These are phyloP conservation scores for Bipolaris victoriae DNA, from an alignment of 2,329 filamentous ascomycete genomes.

Conservation along the genomic window DNA sequence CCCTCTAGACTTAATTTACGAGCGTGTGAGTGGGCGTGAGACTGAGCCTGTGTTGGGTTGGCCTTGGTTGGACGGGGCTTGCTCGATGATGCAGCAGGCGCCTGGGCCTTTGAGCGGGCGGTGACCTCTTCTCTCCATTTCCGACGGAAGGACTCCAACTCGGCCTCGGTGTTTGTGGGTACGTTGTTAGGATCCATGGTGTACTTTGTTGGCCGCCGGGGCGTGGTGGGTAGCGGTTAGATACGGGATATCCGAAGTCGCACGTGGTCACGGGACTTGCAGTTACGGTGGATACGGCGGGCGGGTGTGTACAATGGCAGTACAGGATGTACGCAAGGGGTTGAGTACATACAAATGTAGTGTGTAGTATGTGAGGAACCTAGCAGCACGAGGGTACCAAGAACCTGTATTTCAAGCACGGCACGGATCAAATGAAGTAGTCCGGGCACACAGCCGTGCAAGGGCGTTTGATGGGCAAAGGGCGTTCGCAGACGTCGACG, in stretches of 20 bases:
- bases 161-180: slow-evolving; percentile 57
- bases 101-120: slow-evolving; percentile 53
- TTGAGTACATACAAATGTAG: background rate
- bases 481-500: slow-evolving; percentile 11
- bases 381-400: slow-evolving; percentile 21
- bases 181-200: slow-evolving; percentile 28
- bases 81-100: slow-evolving; percentile 28
- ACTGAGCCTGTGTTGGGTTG: slow-evolving; percentile 30
- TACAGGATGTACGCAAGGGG: background rate
- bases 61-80: slow-evolving; percentile 31
- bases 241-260: slow-evolving; percentile 40
- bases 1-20: slow-evolving; percentile 41
- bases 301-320: background rate
- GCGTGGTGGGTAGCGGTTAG: slow-evolving; percentile 28
- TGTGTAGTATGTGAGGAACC: slow-evolving; percentile 4
- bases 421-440: slow-evolving; percentile 12
- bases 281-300: slow-evolving; percentile 6
- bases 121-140: slow-evolving; percentile 85
- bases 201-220: slow-evolving; percentile 4
- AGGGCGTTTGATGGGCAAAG: slow-evolving; percentile 7
- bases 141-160: slow-evolving; percentile 84
- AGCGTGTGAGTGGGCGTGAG: slow-evolving; percentile 34
- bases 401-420: slow-evolving; percentile 28
- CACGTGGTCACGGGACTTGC: slow-evolving; percentile 18
- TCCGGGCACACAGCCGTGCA: slow-evolving; percentile 5